Evolutionary conservation across 116 monocot species (phyloP), one percentile per base, ranked within the genome.

Genomic region (Phalaenopsis hybrid): DNA sequence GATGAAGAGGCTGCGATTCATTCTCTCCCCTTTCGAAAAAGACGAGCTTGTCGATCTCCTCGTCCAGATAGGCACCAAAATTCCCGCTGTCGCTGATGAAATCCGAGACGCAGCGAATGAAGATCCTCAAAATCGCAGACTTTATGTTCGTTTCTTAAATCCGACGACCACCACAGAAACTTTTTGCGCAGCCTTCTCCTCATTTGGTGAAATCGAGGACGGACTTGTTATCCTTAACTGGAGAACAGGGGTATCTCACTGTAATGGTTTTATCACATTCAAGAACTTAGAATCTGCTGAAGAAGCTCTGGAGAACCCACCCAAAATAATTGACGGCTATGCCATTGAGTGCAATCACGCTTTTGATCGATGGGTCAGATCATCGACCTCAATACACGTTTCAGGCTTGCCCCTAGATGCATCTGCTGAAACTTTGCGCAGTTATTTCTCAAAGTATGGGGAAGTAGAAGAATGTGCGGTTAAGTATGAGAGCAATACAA

Each of bases 101-200:
- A 90, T 90, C 85, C 83, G 50, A 85, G 81, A 81, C 85, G 75
- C 79, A 68, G 87, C 87, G 37, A 81, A 83, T 76, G 55, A 85
- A 57, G 87, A 90, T 83, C 87, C 90, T 81, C 85, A 83, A 52
- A 84, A 90, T 78, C 83, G 90, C 82, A 90, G 87, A 79, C 90
- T 90, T 85, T 90, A 87, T 80, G 85, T 90, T 63, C 83, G 85
- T 85, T 87, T 87, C 41, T 81, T 90, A 81, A 81, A 85, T 31
- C 83, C 83, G 87, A 85, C 85, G 44, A 90, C 90, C 76, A 90
- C 90, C 77, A 85, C 90, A 87, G 90, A 90, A 81, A 85, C 87
- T 16, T 79, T 90, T 83, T 83, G 85, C 87, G 87, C 83, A 76
- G 85, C 81, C 68, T 90, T 90, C 79, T 5, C 59, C 34, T 68